Base-by-base conservation (phyloP, 768 basidiomycete genomes). In the Amanita subjunquillea region DNA sequence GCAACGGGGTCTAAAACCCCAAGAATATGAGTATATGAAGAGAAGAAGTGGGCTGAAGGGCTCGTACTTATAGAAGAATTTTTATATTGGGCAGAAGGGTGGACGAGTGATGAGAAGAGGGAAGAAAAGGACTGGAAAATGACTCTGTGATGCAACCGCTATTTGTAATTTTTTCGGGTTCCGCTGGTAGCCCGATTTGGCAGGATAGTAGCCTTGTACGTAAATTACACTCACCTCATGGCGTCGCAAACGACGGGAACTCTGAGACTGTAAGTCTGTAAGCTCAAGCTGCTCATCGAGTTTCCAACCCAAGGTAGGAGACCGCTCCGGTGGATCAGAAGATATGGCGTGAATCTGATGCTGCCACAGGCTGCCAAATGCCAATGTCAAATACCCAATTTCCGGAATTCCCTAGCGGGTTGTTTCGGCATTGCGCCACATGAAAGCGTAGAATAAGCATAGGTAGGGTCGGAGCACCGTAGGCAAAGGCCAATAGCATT, bases 1-100 rank as follows among this genome's bases (percentile, higher is more conserved):
- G 80, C 86, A 44, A 51, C 13, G 34, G 10, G 45, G 34, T 47
- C 29, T 10, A 10, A 42, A 48, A 22, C 45, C 30, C 37, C 20
- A 39, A 32, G 8, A 17, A 20, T 7, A 25, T 39, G 22, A 48
- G 47, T 20, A 22, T 6, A 22, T 6, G 25, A n/a, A 20, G 44
- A 47, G 23, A 25, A 48, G 4, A 39, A 40, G 25, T 29, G 22
- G 20, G 36, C 20, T 38, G 44, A 20, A 25, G 13, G 50, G 13
- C 29, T 7, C 30, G 20, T 44, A 44, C 50, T 43, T 41, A 17
- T 20, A 37, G n/a, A 44, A 5, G 15, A 22, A 7, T 30, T 40
- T 44, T 51, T 44, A 27, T 51, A 43, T 29, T 15, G 10, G 23
- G 48, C 15, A 23, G 22, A 50, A 50, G 48, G 48, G 48, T 23